Evolutionary conservation across 2,329 filamentous ascomycete genomes (phyloP).

Genomic region (Canariomyces notabilis): DNA sequence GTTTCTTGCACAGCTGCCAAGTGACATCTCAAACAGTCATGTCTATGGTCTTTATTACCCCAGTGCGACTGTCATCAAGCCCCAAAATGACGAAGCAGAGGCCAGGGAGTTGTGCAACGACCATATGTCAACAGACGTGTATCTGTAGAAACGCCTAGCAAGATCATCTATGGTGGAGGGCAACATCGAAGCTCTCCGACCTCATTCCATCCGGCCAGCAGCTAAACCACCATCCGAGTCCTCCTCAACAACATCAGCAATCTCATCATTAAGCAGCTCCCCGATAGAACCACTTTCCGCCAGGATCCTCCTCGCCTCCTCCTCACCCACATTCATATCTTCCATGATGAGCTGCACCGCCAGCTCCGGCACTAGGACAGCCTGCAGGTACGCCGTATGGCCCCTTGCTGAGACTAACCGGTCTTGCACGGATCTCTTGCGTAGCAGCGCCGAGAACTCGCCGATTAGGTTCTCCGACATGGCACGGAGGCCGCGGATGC

Average conservation of each 20-base stretch:
- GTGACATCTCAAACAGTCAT: too few relatives aligned
- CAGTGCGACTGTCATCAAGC: too few relatives aligned
- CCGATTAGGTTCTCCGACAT: constrained; percentile 67
- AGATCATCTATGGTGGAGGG: not conserved
- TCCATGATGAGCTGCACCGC: constrained; percentile 51
- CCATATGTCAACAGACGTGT: too few relatives aligned
- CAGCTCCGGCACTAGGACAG: constrained; percentile 71
- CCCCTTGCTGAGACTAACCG: constrained; percentile 61
- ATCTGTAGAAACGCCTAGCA: not conserved
- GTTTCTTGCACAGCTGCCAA: too few relatives aligned
- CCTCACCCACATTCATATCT: constrained; percentile 44
- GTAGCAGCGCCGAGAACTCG: constrained; percentile 55
- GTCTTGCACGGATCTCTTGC: constrained; percentile 59
- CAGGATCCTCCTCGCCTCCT: constrained; percentile 51
- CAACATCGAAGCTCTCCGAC: not conserved
- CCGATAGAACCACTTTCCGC: constrained; percentile 63
- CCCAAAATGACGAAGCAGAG: too few relatives aligned
- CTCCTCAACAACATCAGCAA: constrained; percentile 46
- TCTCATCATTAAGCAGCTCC: constrained; percentile 61
- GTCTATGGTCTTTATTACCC: too few relatives aligned
- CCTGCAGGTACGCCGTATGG: constrained; percentile 64
- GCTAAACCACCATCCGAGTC: constrained; percentile 1
- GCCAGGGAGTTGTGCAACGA: too few relatives aligned
- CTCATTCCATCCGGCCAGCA: not conserved
- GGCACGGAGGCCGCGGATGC: constrained; percentile 62